A percentile compares a stretch with the other conserved stretches of the same genome.
Evolutionary conservation across 805 yeast species (phyloP).

Genomic region (Cyberlindnera maritima): DNA sequence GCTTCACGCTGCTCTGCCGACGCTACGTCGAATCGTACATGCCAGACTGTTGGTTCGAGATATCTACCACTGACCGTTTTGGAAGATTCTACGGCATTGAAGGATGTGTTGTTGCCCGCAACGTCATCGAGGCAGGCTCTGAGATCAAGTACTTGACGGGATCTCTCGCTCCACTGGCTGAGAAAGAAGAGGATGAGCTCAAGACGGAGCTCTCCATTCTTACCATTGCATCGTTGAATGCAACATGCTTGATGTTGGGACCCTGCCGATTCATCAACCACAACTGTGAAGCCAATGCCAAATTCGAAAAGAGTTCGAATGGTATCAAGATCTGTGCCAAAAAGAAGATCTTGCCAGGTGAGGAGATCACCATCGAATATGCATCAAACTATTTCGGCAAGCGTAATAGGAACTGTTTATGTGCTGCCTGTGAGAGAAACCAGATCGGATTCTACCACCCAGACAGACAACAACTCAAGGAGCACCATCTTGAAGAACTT

Average conservation of each 20-base stretch:
- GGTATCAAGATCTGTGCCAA: slow-evolving; percentile 34
- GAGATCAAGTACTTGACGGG: slow-evolving; percentile 37
- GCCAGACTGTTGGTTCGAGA: slow-evolving; percentile 39
- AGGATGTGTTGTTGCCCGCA: slow-evolving; percentile 39
- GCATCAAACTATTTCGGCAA: slow-evolving; percentile 42
- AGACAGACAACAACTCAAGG: background rate
- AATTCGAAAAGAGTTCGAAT: slow-evolving; percentile 30
- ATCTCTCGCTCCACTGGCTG: slow-evolving; percentile 33
- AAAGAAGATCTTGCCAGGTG: slow-evolving; percentile 38
- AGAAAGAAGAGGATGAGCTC: slow-evolving; percentile 32
- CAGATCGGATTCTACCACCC: slow-evolving; percentile 31
- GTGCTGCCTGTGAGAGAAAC: slow-evolving; percentile 40
- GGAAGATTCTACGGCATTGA: slow-evolving; percentile 17
- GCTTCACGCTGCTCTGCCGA: slow-evolving; percentile 35
- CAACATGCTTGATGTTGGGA: slow-evolving; percentile 42
- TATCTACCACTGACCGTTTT: slow-evolving; percentile 43
- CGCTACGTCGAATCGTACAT: slow-evolving; percentile 36
- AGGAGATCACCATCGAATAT: slow-evolving; percentile 45
- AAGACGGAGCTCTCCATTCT: slow-evolving; percentile 44
- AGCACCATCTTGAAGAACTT: no score
- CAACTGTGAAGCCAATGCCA: slow-evolving; percentile 43
- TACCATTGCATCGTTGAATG: slow-evolving; percentile 31
- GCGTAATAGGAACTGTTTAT: slow-evolving; percentile 40
- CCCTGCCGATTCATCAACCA: slow-evolving; percentile 49
- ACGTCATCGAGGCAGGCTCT: slow-evolving; percentile 28